Base-by-base conservation (phyloP, 345 rosid genomes). In the Geranium brycei region DNA sequence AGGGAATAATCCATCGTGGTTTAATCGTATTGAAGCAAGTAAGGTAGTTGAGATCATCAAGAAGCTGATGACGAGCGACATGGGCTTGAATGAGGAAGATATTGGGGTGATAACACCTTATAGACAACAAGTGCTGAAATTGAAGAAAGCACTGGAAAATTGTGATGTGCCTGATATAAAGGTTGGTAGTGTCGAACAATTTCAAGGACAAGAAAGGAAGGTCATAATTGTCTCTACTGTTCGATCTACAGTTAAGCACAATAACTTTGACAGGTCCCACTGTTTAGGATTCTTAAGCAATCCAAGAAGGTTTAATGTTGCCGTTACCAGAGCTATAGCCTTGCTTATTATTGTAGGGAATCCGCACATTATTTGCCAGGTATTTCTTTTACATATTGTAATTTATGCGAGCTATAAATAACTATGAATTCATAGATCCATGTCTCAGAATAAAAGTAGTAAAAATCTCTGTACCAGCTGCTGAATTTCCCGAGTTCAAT, bases 151-250 rank as follows among this genome's bases (percentile, higher is more conserved):
- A 1, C 81, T 86, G 11, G 86, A 83, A 59, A 69, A 58, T 61
- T 55, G 69, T 51, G 88, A 73, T n/a, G 73, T 78, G 70, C n/a
- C 68, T 0, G 78, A 76, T 38, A 66, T 83, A 15, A 83, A 80
- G 70, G 88, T 86, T 57, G 91, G 91, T 47, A 83, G 83, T 59
- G 91, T 86, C 2, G 91, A 83, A 61, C 91, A 86, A 66, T 86
- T 86, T 59, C 91, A 86, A 62, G 91, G 91, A 51, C 91, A 83
- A 67, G 88, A 83, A 63, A 75, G 72, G 58, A 73, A 78, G 70
- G 83, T 86, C 31, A 78, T 86, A 35, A 72, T 86, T 10, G 75
- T 86, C n/a, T 86, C 86, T 1, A 83, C 88, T 13, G 86, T 83
- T 59, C 70, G 88, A 51, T 86, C 88, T 0, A 86, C 88, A 13